phyloP scores from a whole-genome alignment of 306 rosid species.

The Quercus engelmannii region DNA sequence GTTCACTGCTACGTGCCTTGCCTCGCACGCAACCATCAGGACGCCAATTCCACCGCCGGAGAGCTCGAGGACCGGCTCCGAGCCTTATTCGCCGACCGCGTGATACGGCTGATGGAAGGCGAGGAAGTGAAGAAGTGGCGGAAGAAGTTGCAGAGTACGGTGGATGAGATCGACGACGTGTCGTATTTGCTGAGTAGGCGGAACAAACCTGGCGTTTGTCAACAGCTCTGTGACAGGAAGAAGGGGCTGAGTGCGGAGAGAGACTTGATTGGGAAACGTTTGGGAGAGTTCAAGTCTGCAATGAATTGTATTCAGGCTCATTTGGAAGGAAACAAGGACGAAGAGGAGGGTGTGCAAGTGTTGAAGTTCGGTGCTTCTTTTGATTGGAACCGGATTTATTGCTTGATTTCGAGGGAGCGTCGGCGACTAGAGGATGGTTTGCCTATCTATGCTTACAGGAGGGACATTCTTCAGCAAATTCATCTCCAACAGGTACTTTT shows the following conservation, averaged over 20 bases:
- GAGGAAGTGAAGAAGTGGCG: constrained; percentile 48
- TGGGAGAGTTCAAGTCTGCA: constrained; percentile 62
- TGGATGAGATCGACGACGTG: constrained; percentile 27
- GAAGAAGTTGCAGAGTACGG: constrained; percentile 25
- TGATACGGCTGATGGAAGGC: constrained; percentile 48
- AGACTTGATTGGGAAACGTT: constrained; percentile 35
- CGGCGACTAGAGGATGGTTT: constrained; percentile 70
- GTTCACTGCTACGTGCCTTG: constrained; percentile 46
- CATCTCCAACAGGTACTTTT: constrained; percentile 58
- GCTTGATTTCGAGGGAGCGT: constrained; percentile 59
- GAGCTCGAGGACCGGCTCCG: constrained; percentile 47
- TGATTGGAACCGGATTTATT: constrained; percentile 51
- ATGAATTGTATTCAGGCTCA: constrained; percentile 55
- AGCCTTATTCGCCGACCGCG: constrained; percentile 35
- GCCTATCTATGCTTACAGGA: constrained; percentile 81
- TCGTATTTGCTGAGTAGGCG: background rate
- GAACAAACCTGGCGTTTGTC: accelerated
- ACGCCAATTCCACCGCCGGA: constrained; percentile 39
- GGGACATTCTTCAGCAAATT: constrained; percentile 54
- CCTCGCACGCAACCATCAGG: constrained; percentile 19
- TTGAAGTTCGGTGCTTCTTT: constrained; percentile 35
- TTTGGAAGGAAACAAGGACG: constrained; percentile 32
- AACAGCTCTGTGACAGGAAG: constrained; percentile 6
- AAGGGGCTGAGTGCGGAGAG: constrained; percentile 39
- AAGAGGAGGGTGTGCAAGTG: constrained; percentile 20